A percentile compares a stretch with the other conserved stretches of the same genome.
These are phyloP conservation scores for Candida takata DNA, from an alignment of 805 yeast species.

Conservation along the genomic window DNA sequence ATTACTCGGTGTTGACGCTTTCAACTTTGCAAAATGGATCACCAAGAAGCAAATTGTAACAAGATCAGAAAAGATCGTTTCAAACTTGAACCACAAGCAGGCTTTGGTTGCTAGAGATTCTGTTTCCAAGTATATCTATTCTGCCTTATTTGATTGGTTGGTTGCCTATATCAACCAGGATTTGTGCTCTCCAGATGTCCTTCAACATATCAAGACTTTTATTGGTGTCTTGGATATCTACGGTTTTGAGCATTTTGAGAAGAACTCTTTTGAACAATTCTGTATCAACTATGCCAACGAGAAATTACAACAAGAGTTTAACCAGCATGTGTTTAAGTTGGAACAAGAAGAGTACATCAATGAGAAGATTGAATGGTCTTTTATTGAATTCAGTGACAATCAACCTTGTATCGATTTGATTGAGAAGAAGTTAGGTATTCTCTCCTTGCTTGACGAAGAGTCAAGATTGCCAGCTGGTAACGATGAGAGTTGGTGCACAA, in stretches of 20 bases:
- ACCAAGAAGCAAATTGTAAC: constrained; percentile 87
- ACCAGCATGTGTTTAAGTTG: constrained; percentile 92
- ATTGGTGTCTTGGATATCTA: constrained; percentile 97
- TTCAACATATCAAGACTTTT: constrained; percentile 54
- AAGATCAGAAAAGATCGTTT: constrained; percentile 85
- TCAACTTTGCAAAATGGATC: constrained; percentile 79
- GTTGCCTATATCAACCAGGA: constrained; percentile 78
- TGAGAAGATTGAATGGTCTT: constrained; percentile 94
- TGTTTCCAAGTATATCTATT: constrained; percentile 90
- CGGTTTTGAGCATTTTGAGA: constrained; percentile 94
- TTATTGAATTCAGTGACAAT: constrained; percentile 91
- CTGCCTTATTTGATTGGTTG: constrained; percentile 92
- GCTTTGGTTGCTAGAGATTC: constrained; percentile 93
- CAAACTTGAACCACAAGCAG: constrained; percentile 75
- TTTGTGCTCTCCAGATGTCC: constrained; percentile 68
- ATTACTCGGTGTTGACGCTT: constrained; percentile 72
- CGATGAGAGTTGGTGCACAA: constrained; percentile 87
- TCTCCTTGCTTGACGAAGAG: constrained; percentile 89
- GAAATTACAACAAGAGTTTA: constrained; percentile 94
- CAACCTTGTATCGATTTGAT: constrained; percentile 94
- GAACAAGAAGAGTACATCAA: constrained; percentile 93
- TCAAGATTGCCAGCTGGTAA: constrained; percentile 90
- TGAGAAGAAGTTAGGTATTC: constrained; percentile 81
- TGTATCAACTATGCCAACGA: constrained; percentile 97
- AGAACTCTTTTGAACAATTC: constrained; percentile 93